These are phyloP conservation scores for Diaporthe capsici DNA, from an alignment of 2,329 filamentous ascomycete species.

Conservation along the genomic window DNA sequence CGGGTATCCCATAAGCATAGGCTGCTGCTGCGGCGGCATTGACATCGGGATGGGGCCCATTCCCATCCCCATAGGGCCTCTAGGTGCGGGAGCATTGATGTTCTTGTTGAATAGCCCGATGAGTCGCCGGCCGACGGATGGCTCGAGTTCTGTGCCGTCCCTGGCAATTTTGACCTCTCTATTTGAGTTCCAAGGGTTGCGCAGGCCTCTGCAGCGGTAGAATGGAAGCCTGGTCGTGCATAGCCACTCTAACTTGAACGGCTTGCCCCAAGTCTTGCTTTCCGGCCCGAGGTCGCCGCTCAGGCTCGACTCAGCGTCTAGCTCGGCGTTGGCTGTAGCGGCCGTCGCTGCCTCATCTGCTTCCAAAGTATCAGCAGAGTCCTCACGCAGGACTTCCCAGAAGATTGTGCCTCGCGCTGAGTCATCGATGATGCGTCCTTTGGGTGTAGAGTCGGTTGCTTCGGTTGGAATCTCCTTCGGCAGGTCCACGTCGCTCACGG, in stretches of 20 bases:
- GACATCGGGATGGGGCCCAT: conserved; percentile 32
- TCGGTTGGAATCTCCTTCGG: conserved; percentile 86
- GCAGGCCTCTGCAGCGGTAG: conserved; percentile 86
- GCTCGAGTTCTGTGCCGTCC: conserved; percentile 94
- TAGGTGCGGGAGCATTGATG: conserved; percentile 36
- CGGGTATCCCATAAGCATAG: conserved; percentile 40
- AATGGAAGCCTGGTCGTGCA: conserved; percentile 89
- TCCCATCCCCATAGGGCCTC: conserved; percentile 36
- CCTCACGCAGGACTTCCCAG: conserved; percentile 82
- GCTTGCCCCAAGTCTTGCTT: conserved; percentile 85
- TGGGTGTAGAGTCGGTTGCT: conserved; percentile 82
- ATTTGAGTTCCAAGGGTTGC: conserved; percentile 96
- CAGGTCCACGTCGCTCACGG: conserved; percentile 72
- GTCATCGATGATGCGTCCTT: conserved; percentile 91
- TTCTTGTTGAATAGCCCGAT: conserved; percentile 80
- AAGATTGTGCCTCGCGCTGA: conserved; percentile 96
- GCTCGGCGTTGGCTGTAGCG: conserved; percentile 58
- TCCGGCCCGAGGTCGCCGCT: conserved; percentile 57
- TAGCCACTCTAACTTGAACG: conserved; percentile 92
- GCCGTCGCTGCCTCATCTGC: conserved; percentile 60
- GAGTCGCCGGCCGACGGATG: conserved; percentile 81
- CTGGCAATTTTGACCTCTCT: conserved; percentile 95
- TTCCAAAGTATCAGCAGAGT: conserved; percentile 52
- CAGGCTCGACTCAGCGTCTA: conserved; percentile 54
- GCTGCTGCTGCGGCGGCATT: conserved; percentile 34